Base-by-base conservation (phyloP, 495 filamentous ascomycete genomes). In the Aspergillus saccharolyticus region DNA sequence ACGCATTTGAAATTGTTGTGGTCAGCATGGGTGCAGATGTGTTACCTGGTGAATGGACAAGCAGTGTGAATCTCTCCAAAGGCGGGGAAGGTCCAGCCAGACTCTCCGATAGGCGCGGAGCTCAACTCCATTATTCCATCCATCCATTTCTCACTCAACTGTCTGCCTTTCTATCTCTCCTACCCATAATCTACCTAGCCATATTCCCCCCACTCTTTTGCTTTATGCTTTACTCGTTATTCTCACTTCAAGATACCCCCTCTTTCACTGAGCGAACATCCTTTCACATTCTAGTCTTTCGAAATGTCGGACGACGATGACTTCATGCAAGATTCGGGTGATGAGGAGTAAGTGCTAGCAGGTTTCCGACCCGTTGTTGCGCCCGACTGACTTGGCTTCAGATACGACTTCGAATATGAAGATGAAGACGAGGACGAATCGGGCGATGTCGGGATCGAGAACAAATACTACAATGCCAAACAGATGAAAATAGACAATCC, bases 401-500 rank as follows among this genome's bases (percentile, higher is more conserved):
- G 89, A 49, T 97, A 96, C 70, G 94, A 97, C 73, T 97, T 97
- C 67, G 94, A 98, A 60, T 97, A 97, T 72, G 89, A 93, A 67
- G 90, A 92, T 62, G 86, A 89, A 57, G 92, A 95, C 59, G 94
- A 92, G 17, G 90, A 96, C 45, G 87, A 96, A 46, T 83, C 79
- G 42, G 89, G 87, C 19, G 89, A 96, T 70, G 87, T 97, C 62
- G 92, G 93, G 56, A 92, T 97, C 67, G 95, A 97, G 71, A 98
- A 98, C 78, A 96, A 96, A 76, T 98, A 98, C 77, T 98, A 97
- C 80, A 97, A 96, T 76, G 94, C 94, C 22, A 98, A 98, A 76
- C 91, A 96, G 73, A 87, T 95, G 73, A 98, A 98, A 76, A 80
- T 78, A 9, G 85, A 84, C 54, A 89, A 88, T 59, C 90, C 95